phyloP scores from a whole-genome alignment of 768 basidiomycete species.

The Xerocomellus intermedius region DNA sequence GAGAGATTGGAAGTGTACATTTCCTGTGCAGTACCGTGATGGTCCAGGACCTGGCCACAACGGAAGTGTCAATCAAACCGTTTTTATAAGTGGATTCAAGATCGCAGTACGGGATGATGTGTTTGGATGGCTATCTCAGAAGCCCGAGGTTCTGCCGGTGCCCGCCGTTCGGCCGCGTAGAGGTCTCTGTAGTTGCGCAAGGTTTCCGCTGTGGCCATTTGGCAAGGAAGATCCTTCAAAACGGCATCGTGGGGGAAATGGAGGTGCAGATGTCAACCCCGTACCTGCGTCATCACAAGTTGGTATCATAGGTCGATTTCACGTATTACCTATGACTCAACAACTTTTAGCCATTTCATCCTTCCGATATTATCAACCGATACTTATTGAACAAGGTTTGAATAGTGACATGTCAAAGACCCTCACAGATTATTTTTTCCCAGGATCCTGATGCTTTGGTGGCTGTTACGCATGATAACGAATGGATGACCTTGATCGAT shows the following conservation, averaged over 20 bases:
- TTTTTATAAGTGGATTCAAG: constrained; percentile 21
- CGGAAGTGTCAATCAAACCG: constrained; percentile 13
- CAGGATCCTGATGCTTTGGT: neutral
- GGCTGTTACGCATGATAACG: constrained; percentile 8
- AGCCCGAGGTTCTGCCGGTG: neutral
- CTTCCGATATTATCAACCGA: constrained; percentile 5
- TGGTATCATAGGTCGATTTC: neutral
- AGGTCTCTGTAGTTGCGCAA: neutral
- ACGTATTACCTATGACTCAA: neutral
- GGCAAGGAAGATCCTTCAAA: neutral
- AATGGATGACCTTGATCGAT: constrained; percentile 6
- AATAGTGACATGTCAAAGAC: neutral
- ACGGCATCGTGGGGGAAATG: neutral
- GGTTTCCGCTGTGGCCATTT: neutral
- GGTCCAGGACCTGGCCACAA: neutral
- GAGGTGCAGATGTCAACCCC: neutral
- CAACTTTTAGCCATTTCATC: constrained; percentile 4
- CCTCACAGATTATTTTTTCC: neutral
- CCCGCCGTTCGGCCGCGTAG: neutral
- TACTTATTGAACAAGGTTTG: constrained; percentile 6
- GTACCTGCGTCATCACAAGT: constrained; percentile 5
- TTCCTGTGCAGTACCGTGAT: neutral
- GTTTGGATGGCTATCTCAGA: neutral
- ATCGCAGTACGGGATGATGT: neutral
- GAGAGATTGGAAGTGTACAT: neutral